Percentiles rank a stretch among this genome's conserved stretches.
Evolutionary conservation across 805 yeast genomes (phyloP).

Genomic region (Nakazawaea anatomiae): DNA sequence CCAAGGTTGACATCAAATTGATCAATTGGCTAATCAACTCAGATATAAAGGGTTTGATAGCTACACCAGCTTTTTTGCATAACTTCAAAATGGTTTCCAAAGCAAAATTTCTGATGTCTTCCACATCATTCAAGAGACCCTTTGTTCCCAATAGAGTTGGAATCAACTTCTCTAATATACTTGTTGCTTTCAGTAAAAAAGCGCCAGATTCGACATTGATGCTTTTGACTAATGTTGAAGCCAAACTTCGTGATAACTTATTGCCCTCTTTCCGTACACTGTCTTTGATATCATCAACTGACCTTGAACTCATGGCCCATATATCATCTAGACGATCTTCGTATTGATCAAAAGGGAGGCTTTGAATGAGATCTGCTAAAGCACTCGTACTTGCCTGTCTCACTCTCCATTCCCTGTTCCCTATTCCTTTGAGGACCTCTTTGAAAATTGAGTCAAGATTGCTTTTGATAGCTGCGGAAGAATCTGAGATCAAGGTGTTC

Average conservation of each 20-base stretch:
- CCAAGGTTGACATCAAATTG: slow-evolving; percentile 74
- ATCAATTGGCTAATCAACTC: slow-evolving; percentile 64
- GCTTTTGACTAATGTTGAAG: slow-evolving; percentile 54
- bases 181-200: slow-evolving; percentile 33
- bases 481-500: slow-evolving; percentile 61
- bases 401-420: slow-evolving; percentile 86
- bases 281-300: slow-evolving; percentile 90
- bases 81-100: slow-evolving; percentile 68
- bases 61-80: slow-evolving; percentile 54
- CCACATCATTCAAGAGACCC: slow-evolving; percentile 81
- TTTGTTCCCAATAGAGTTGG: slow-evolving; percentile 77
- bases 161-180: slow-evolving; percentile 49
- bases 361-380: slow-evolving; percentile 59
- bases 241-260: slow-evolving; percentile 58
- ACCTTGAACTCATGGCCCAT: slow-evolving; percentile 86
- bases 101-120: slow-evolving; percentile 75
- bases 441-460: slow-evolving; percentile 54
- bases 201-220: slow-evolving; percentile 41
- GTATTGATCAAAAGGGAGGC: slow-evolving; percentile 48
- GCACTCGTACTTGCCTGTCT: slow-evolving; percentile 84
- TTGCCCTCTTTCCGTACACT: slow-evolving; percentile 82
- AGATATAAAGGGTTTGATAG: slow-evolving; percentile 64
- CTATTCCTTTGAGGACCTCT: slow-evolving; percentile 65
- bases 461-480: slow-evolving; percentile 44
- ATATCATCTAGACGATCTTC: slow-evolving; percentile 52